Base-by-base conservation (phyloP, 257 asterid species). In the Solanum pimpinellifolium region DNA sequence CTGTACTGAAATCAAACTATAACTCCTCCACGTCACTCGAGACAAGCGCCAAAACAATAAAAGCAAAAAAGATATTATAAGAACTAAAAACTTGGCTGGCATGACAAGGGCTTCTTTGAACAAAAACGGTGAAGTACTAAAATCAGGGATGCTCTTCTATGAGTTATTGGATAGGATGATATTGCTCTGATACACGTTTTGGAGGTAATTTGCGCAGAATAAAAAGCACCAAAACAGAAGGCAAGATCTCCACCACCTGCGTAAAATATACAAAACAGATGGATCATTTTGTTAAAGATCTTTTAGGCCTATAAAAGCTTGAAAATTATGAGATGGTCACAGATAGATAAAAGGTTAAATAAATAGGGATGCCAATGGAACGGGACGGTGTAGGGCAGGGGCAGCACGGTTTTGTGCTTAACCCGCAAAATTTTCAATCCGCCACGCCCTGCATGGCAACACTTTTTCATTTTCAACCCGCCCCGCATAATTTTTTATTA, bases 191-290 rank as follows among this genome's bases (percentile, higher is more conserved):
- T 85, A 90, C 90, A 18, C 94, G 91, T 78, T 91, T 92, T 20
- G 96, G 96, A 35, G 98, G 98, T 52, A 95, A 89, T 93, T 92
- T 94, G 60, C 98, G 92, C 87, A 95, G 83, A 87, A 95, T 94
- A 90, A 88, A 95, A 41, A 95, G 92, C 87, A 95, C 98, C 72
- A 94, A 92, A 35, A 93, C 91, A 35, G 94, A 92, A 46, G 98
- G 98, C 66, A 95, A 86, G 84, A 94, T 92, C 92, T 95, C 98
- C 56, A 93, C 98, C 87, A 95, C 90, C 99, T 95, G 98, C 77
- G 66, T 21, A 8, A 46, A 29, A 46, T 75, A 65, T 16, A 35
- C 33, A 85, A 65, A n/a, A 35, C 52, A 85, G 13, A 47, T 5
- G 2, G 44, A 84, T 84, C 66, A 83, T 20, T 23, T 60, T 35